Percentiles rank a stretch among this genome's conserved stretches.
These are phyloP conservation scores for Catharanthus roseus DNA, from an alignment of 257 asterid genomes.

Conservation along the genomic window DNA sequence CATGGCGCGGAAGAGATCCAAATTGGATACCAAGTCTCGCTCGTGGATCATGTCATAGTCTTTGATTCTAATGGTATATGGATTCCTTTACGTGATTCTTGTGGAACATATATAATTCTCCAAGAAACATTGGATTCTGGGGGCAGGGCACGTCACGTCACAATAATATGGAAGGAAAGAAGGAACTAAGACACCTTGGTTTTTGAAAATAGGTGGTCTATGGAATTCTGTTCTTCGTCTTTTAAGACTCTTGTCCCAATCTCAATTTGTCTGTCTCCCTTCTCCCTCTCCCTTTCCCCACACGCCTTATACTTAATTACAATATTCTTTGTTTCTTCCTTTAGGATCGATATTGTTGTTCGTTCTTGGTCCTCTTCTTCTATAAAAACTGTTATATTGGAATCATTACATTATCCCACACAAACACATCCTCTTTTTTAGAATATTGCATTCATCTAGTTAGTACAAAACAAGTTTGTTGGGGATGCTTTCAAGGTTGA, in stretches of 20 bases:
- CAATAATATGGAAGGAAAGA: neutral
- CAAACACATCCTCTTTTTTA: neutral
- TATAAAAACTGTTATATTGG: neutral
- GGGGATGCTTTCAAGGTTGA: conserved; percentile 33
- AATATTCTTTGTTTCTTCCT: neutral
- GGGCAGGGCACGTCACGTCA: neutral
- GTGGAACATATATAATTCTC: conserved; percentile 45
- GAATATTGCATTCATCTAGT: conserved; percentile 6
- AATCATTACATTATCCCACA: conserved; percentile 4
- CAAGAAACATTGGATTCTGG: conserved; percentile 36
- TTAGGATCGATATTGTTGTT: neutral
- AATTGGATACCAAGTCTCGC: too few relatives aligned
- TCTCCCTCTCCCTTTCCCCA: neutral
- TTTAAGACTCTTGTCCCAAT: conserved; percentile 34
- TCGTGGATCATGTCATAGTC: too few relatives aligned
- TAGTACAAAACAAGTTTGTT: conserved; percentile 20
- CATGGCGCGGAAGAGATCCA: too few relatives aligned
- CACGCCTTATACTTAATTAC: neutral
- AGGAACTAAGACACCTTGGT: too few relatives aligned
- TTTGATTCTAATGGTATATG: conserved; percentile 21
- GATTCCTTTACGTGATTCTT: conserved; percentile 33
- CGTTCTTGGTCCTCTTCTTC: neutral
- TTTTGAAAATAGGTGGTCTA: conserved; percentile 25
- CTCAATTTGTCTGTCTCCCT: neutral
- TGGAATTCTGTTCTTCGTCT: conserved; percentile 36